phyloP scores from a whole-genome alignment of 805 yeast genomes.

The Cyberlindnera bimundalis region DNA sequence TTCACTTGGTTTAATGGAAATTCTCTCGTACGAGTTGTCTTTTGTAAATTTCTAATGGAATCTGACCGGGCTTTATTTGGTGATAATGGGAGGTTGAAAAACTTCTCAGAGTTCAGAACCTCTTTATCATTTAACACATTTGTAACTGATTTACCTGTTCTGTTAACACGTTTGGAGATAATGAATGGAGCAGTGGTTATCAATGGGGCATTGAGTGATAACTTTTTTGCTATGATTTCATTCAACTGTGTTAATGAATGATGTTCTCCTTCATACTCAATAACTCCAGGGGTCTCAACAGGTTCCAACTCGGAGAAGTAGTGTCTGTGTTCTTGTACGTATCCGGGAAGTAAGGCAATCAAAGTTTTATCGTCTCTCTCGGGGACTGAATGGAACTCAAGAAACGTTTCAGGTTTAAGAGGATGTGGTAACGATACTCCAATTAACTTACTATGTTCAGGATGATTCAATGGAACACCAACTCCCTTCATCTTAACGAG shows the following conservation, averaged over 20 bases:
- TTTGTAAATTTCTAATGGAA: not conserved
- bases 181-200: slow-evolving; percentile 20
- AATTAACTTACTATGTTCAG: slow-evolving; percentile 4
- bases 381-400: slow-evolving; percentile 6
- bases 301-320: slow-evolving; percentile 4
- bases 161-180: not conserved
- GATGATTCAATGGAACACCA: slow-evolving; percentile 19
- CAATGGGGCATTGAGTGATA: slow-evolving; percentile 12
- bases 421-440: slow-evolving; percentile 5
- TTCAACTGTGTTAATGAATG: slow-evolving; percentile 12
- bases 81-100: not conserved
- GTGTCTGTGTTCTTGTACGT: slow-evolving; percentile 17
- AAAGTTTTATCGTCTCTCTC: slow-evolving; percentile 4
- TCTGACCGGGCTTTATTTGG: not conserved
- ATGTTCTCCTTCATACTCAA: slow-evolving; percentile 7
- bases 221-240: slow-evolving; percentile 3
- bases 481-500: slow-evolving; percentile 17
- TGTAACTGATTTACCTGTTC: slow-evolving; percentile 7
- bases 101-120: slow-evolving; percentile 4
- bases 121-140: slow-evolving; percentile 5
- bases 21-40: not conserved
- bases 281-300: slow-evolving; percentile 7
- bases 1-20: slow-evolving; percentile 1
- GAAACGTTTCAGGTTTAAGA: not conserved
- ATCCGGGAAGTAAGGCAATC: slow-evolving; percentile 23